These are phyloP conservation scores for Puccinellia tenuiflora DNA, from an alignment of 176 grass and related monocot genomes.

Conservation along the genomic window DNA sequence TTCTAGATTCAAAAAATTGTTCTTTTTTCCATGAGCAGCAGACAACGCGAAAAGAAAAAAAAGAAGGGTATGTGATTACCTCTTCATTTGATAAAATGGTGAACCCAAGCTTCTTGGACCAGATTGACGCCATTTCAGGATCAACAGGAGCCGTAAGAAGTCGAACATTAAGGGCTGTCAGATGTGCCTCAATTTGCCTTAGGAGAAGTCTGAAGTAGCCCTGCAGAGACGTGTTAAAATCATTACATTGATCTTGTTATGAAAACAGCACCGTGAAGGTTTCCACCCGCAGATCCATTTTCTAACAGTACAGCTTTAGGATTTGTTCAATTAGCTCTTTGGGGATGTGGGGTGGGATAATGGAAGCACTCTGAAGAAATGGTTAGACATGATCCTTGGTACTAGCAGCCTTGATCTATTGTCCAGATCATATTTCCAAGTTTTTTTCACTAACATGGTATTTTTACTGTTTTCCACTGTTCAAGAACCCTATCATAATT, in stretches of 20 bases:
- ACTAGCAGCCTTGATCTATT: neutral
- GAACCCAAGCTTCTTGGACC: conserved; percentile 79
- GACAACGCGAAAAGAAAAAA: neutral
- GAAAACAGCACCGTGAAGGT: neutral
- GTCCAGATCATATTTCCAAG: conserved; percentile 11
- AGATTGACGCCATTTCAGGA: conserved; percentile 55
- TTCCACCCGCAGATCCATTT: too few species aligned
- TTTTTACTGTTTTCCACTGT: neutral
- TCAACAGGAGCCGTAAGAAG: conserved; percentile 43
- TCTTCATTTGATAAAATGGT: conserved; percentile 49
- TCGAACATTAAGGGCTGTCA: conserved; percentile 43
- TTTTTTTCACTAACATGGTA: conserved; percentile 2
- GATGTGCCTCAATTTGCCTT: conserved; percentile 42
- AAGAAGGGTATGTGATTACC: conserved; percentile 26
- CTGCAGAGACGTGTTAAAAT: conserved; percentile 29
- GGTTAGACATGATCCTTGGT: neutral
- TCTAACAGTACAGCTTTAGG: neutral
- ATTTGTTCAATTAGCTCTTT: neutral
- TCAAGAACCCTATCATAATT: neutral
- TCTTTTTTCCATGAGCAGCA: neutral
- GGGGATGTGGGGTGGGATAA: neutral
- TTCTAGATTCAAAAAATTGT: too few species aligned
- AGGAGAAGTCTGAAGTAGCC: conserved; percentile 66
- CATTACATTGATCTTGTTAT: neutral
- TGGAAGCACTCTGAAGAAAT: neutral